Base-by-base conservation (phyloP, 345 rosid species). In the Dimocarpus longan region DNA sequence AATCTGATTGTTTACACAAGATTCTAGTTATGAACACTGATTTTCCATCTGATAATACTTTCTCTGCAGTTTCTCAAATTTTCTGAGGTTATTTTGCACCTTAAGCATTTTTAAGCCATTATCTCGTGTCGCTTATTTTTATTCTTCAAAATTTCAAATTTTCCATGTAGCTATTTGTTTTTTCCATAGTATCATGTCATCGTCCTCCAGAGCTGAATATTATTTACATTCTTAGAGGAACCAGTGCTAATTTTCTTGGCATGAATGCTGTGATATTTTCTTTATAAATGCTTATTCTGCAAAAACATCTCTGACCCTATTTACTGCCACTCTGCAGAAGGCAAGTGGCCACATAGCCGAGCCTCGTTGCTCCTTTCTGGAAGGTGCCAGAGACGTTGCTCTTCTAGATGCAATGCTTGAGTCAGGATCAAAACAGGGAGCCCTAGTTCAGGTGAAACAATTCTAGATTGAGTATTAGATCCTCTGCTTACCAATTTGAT, bases 331-430 rank as follows among this genome's bases (percentile, higher is more conserved):
- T 48, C 46, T 75, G 81, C 93, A 91, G 92, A 86, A 84, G 86
- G 91, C 80, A 57, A 83, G 80, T 18, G 79, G 42, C 69, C 85
- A 86, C 40, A 86, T 86, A 78, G 83, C 85, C 62, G 99, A 93
- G 68, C 87, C 92, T 15, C 96, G 97, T 64, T 81, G 88, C 80
- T 91, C 96, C 24, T 93, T 81, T 62, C 40, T 86, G 39, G 98
- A 95, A 91, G 98, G 99, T 70, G 98, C 98, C 67, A 88, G 96
- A 83, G 99, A 95, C 42, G 89, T 93, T 68, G 97, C 98, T 60
- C 86, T 93, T 73, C 84, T 95, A 7, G 97, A 91, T 44, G 98
- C 99, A 50, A 93, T 93, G 99, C 97, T 95, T 16, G 97, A 93
- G 81, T 95, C 99, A 43, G 97, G 93, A 79, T 78, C 70, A 39